These are phyloP conservation scores for Solanum medicagineum DNA, from an alignment of 257 asterid genomes.

Conservation along the genomic window DNA sequence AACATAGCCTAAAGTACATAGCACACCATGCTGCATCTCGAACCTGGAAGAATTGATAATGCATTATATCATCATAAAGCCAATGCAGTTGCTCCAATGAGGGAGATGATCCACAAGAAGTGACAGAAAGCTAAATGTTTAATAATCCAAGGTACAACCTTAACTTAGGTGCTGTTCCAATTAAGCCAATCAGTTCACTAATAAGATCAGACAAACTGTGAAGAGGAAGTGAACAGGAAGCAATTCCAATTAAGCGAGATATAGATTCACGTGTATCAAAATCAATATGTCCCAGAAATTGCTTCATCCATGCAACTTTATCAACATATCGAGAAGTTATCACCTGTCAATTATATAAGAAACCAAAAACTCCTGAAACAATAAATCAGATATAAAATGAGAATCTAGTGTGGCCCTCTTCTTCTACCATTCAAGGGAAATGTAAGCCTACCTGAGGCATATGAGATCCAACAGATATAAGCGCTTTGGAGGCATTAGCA, in stretches of 20 bases:
- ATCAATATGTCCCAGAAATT: slow-evolving; percentile 67
- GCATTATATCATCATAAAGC: slow-evolving; percentile 1
- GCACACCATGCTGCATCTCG: slow-evolving; percentile 73
- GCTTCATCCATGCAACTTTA: slow-evolving; percentile 72
- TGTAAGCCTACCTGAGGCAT: slow-evolving; percentile 57
- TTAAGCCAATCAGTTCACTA: slow-evolving; percentile 44
- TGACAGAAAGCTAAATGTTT: neutral
- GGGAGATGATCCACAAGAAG: neutral
- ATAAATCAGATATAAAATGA: neutral
- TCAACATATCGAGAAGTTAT: slow-evolving; percentile 63
- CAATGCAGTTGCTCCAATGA: neutral
- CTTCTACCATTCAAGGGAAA: neutral
- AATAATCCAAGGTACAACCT: slow-evolving; percentile 34
- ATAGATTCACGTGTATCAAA: slow-evolving; percentile 84
- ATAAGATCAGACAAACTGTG: slow-evolving; percentile 55
- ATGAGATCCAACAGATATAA: slow-evolving; percentile 66
- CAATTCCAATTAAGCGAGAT: slow-evolving; percentile 87
- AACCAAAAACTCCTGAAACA: neutral
- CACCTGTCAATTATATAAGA: slow-evolving; percentile 40
- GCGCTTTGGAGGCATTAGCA: slow-evolving; percentile 82
- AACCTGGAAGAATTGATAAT: slow-evolving; percentile 39
- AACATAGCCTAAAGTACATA: slow-evolving; percentile 78
- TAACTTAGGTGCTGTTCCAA: slow-evolving; percentile 49
- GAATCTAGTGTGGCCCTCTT: neutral
- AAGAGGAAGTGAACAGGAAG: slow-evolving; percentile 60